These are phyloP conservation scores for Haplosporangium gracile DNA, from an alignment of 192 early-diverging fungal species.

Conservation along the genomic window DNA sequence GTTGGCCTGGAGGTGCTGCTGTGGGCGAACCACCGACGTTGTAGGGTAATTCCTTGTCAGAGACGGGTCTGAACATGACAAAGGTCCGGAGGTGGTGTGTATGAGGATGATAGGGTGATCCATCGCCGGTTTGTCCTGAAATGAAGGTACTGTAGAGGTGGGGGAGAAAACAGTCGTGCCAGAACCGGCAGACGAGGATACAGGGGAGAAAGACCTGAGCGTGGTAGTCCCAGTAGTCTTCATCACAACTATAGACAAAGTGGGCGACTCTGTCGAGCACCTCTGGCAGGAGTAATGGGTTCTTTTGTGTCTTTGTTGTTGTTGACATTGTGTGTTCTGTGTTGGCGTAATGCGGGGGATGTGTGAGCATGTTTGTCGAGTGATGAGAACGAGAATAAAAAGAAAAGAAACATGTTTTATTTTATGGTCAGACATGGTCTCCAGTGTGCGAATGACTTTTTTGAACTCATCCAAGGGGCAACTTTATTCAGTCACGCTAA, in stretches of 20 bases:
- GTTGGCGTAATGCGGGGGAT: not conserved
- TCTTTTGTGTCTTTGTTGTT: not conserved
- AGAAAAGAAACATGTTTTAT: too few relatives aligned
- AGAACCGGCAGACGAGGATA: constrained; percentile 21
- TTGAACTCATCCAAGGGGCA: too few relatives aligned
- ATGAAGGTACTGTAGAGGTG: constrained; percentile 14
- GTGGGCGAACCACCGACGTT: not conserved
- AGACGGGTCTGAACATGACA: not conserved
- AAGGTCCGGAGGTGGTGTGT: not conserved
- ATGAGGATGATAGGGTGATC: not conserved
- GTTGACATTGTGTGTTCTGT: not conserved
- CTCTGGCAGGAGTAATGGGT: constrained; percentile 18
- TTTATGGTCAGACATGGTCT: too few relatives aligned
- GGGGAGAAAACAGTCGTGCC: constrained; percentile 30
- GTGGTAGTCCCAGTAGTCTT: not conserved
- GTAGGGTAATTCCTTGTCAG: not conserved
- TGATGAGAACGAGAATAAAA: not conserved
- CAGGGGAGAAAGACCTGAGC: not conserved
- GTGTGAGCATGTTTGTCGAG: not conserved
- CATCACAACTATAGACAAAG: not conserved
- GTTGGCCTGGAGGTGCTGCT: not conserved
- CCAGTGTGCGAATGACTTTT: too few relatives aligned
- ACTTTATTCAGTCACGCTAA: too few relatives aligned
- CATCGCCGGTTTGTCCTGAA: not conserved
- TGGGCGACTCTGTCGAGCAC: constrained; percentile 19